phyloP scores from a whole-genome alignment of 1,284 basidiomycete species.

The Clitocybe nebularis region DNA sequence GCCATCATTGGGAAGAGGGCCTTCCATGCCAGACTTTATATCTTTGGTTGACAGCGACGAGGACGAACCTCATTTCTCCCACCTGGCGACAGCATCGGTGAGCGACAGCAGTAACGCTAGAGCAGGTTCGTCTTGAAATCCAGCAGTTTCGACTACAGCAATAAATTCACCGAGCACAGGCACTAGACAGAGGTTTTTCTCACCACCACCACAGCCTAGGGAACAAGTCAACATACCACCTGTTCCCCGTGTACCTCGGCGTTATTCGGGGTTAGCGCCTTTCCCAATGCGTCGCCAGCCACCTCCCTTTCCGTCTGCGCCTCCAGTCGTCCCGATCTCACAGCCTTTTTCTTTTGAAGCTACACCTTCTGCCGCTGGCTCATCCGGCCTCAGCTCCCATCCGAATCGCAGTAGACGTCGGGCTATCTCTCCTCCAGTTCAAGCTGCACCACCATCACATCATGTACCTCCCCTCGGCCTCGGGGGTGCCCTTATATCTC shows the following conservation, averaged over 20 bases:
- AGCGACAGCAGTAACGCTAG: constrained; percentile 4
- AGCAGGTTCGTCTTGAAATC: constrained; percentile 5
- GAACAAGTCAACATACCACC: constrained; percentile 24
- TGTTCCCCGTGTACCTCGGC: constrained; percentile 30
- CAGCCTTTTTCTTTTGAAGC: constrained; percentile 30
- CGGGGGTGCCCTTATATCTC: constrained; percentile 62
- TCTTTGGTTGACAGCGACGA: constrained; percentile 23
- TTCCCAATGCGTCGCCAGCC: constrained; percentile 23
- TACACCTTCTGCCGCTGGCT: constrained; percentile 2
- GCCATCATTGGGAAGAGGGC: constrained; percentile 9
- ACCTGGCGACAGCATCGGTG: constrained; percentile 4
- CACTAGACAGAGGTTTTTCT: constrained; percentile 21
- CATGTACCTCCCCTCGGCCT: constrained; percentile 58
- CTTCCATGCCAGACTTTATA: constrained; percentile 9
- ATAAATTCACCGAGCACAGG: not conserved
- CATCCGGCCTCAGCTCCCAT: constrained; percentile 9
- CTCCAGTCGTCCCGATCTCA: constrained; percentile 30
- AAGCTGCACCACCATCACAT: constrained; percentile 45
- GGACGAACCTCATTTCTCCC: constrained; percentile 8
- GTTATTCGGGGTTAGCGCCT: constrained; percentile 24
- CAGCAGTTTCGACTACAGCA: not conserved
- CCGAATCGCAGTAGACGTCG: constrained; percentile 17
- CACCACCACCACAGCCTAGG: constrained; percentile 24
- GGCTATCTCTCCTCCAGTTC: constrained; percentile 12
- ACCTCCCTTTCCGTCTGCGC: constrained; percentile 20